Base-by-base conservation (phyloP, 106 monocot species). In the Platanthera zijinensis region DNA sequence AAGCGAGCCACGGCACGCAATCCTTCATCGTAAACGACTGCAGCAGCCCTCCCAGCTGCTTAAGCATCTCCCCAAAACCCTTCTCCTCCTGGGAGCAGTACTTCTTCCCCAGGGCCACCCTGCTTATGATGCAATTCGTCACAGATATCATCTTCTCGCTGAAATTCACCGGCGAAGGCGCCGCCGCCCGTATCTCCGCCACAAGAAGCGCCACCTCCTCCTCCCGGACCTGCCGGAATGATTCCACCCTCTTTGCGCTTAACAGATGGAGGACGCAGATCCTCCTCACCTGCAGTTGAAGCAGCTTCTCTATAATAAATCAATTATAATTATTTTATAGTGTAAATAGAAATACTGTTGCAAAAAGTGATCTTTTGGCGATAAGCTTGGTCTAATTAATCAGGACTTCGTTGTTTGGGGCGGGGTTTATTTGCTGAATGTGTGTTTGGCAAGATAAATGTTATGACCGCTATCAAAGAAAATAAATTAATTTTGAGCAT, bases 231-330 rank as follows among this genome's bases (percentile, higher is more conserved):
- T 6, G 6, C 12, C 53, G 39, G 47, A 71, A 78, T 7, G 70
- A 54, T 21, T 71, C 52, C 11, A 71, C 59, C 21, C 79, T 17
- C 69, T 57, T 72, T 48, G 19, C 22, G 13, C 72, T 79, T 49
- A 79, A 51, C 13, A 79, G 39, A 17, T 74, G 39, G 28, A 74
- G 25, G 28, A 79, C 50, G 79, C 79, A 79, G 6, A 74, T 74
- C 73, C 74, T 79, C 51, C 73, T 73, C 63, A 79, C 30, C 62
- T 45, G 50, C 25, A 25, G 25, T 25, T 25, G 25, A 25, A 25
- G 25, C 0, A 25, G 25, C 0, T 25, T 25, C 0, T 25, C 25
- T 25, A 25, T 25, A 25, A 39, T 39, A 39, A 39, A 39, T 39
- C 3, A 39, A 39, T 39, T 39, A 0, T 39, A 39, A 39, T 39